Evolutionary conservation across 2,329 filamentous ascomycete genomes (phyloP), one percentile per base, ranked within the genome.

Genomic region (Pezizomycotina sp.): DNA sequence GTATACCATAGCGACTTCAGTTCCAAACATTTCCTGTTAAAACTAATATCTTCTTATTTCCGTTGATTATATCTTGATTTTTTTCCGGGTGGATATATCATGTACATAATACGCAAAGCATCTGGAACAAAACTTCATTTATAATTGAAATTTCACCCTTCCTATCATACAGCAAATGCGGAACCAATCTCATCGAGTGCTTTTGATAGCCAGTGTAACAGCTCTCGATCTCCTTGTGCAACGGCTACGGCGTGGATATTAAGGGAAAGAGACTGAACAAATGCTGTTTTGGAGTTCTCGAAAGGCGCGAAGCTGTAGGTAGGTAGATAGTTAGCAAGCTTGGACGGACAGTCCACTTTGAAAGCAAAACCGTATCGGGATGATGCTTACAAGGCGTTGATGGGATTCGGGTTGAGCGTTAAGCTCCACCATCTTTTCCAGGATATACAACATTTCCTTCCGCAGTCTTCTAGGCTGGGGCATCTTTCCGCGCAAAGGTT

Each of bases 401-500:
- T 16, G 89, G 0, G 78, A 76, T 3, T 68, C 66, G 1, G 72
- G 68, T 47, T 83, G 76, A 36, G 76, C 78, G 36, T 66, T 62
- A 41, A 95, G 60, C 12, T 64, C 62, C 1, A 78, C 68, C 21
- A 92, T 61, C 28, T 69, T 62, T 31, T 62, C 59, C 12, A 95
- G 61, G 15, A 84, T 65, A 51, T 79, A 77, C 4, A 78, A 54
- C 7, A 98, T 60, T 53, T 92, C 89, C 44, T 69, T 74, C 27
- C 80, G 69, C 52, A 92, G 80, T 6, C 72, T 75, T 4, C 81
- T 63, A 1, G 86, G 86, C 54, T 89, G 80, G 4, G 89, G 89
- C 73, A 91, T 89, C 31, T 74, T 69, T 0, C 89, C 84, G 9
- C 89, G 68, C 13, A 98, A 62, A 1, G 86, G 84, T 53, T 93